phyloP scores from a whole-genome alignment of 805 yeast genomes.

The Candida hispaniensis region DNA sequence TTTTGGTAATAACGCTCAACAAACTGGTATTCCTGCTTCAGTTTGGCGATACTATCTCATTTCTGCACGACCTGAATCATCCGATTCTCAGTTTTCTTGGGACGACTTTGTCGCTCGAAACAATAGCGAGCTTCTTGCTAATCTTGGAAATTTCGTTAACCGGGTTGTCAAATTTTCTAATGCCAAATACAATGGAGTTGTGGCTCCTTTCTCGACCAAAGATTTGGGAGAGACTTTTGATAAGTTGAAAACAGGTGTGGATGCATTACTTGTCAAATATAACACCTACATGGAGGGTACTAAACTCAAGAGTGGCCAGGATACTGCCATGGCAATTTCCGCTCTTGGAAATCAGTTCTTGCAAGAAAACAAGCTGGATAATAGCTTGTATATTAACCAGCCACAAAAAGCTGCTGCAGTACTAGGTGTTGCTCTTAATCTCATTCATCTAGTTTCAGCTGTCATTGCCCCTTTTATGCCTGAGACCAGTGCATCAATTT shows the following conservation, averaged over 20 bases:
- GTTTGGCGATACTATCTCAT: slow-evolving; percentile 98
- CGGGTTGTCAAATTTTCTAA: slow-evolving; percentile 81
- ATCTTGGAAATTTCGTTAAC: slow-evolving; percentile 93
- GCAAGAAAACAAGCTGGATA: slow-evolving; percentile 93
- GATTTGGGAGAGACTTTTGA: slow-evolving; percentile 38
- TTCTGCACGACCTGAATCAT: slow-evolving; percentile 84
- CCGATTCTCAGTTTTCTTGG: slow-evolving; percentile 98
- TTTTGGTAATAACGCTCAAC: slow-evolving; percentile 94
- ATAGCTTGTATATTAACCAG: slow-evolving; percentile 59
- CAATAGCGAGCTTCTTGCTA: slow-evolving; percentile 87
- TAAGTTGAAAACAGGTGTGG: slow-evolving; percentile 43
- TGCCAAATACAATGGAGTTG: slow-evolving; percentile 85
- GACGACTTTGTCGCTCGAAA: slow-evolving; percentile 87
- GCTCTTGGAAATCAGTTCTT: slow-evolving; percentile 90
- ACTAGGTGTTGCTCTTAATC: slow-evolving; percentile 80
- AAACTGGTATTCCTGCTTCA: slow-evolving; percentile 78
- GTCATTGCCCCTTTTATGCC: slow-evolving; percentile 87
- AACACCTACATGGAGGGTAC: slow-evolving; percentile 57
- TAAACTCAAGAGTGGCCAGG: slow-evolving; percentile 80
- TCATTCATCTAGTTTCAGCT: slow-evolving; percentile 77
- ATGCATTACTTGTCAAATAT: slow-evolving; percentile 50
- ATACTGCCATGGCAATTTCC: slow-evolving; percentile 80
- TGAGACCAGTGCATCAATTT: slow-evolving; percentile 57
- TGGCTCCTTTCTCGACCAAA: slow-evolving; percentile 52
- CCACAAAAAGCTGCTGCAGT: slow-evolving; percentile 86